phyloP scores from a whole-genome alignment of 345 rosid species.

The Salix exigua region DNA sequence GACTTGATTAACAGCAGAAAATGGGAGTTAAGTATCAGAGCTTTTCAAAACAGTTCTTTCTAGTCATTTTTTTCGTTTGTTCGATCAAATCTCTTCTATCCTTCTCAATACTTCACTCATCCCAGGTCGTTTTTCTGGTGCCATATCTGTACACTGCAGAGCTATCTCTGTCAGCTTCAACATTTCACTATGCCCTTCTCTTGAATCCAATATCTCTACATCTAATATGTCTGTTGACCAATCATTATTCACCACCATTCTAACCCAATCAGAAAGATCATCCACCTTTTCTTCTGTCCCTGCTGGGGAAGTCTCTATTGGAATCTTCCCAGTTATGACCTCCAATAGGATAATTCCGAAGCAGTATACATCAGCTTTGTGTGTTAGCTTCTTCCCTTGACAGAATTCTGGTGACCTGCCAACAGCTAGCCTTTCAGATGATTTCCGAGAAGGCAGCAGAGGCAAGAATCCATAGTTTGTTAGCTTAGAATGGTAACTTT shows the following conservation, averaged over 20 bases:
- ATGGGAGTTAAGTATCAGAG: neutral
- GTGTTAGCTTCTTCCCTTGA: constrained; percentile 43
- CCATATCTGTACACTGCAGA: constrained; percentile 40
- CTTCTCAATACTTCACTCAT: constrained; percentile 37
- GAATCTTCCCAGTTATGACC: constrained; percentile 48
- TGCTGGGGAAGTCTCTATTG: constrained; percentile 13
- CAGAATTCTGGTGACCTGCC: constrained; percentile 46
- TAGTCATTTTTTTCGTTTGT: constrained; percentile 9
- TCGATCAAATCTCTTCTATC: constrained; percentile 41
- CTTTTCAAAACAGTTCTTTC: neutral
- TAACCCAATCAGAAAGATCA: constrained; percentile 48
- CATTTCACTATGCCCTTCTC: constrained; percentile 49
- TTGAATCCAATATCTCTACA: constrained; percentile 35
- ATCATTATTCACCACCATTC: constrained; percentile 38
- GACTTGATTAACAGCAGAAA: neutral
- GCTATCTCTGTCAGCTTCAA: constrained; percentile 49
- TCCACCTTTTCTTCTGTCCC: constrained; percentile 5
- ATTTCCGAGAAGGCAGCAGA: constrained; percentile 27
- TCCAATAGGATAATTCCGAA: constrained; percentile 51
- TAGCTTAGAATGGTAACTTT: constrained; percentile 35
- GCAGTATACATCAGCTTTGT: constrained; percentile 51
- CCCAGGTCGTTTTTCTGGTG: constrained; percentile 43
- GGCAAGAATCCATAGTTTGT: constrained; percentile 49
- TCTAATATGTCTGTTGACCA: constrained; percentile 59
- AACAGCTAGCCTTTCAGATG: constrained; percentile 25